Evolutionary conservation across 2,329 filamentous ascomycete genomes (phyloP), one percentile per base, ranked within the genome.

Genomic region (Alternaria triticimaculans): DNA sequence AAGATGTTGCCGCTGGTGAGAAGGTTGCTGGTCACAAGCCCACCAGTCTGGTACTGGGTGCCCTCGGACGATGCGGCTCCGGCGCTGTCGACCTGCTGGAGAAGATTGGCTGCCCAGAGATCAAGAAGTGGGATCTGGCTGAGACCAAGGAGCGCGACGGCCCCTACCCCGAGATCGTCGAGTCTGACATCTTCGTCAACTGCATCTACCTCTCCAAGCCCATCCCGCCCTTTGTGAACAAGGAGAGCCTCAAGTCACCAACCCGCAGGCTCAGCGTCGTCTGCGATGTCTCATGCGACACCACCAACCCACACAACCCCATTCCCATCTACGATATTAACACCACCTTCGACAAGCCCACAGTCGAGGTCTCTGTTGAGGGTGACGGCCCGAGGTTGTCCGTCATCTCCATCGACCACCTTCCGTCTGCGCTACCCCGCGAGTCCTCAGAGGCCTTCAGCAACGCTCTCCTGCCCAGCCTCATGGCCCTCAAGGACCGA

Each of bases 391-490:
- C 88, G 1, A 86, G 87, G 8, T 82, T 97, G 60, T 90, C 87
- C 51, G 92, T 97, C 71, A 97, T 97, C 81, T 91, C 89, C 28
- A 81, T 80, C 48, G 78, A 81, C 67, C 80, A 81, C 64, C 74
- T 82, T 11, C 80, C 80, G 2, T 80, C 89, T 57, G 87, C 97
- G 70, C 85, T 98, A 41, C 92, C 95, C 2, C 87, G 95, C 57
- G 95, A 97, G 83, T 90, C 93, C 25, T 93, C 89, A 46, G 94
- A 97, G 82, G 90, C 90, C 20, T 97, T 97, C 83, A 93, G 90
- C 79, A 84, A 87, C 55, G 91, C 91, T 51, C 84, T 97, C 69
- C 84, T 97, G 74, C 93, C 93, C 20, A 92, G 89, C 74, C 82
- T 97, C 70, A 81, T 96, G 64, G 86, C 89, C 64, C 86, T 97